These are phyloP conservation scores for Tetratostichococcus sp. DNA, from an alignment of 139 green algal species.

Conservation along the genomic window DNA sequence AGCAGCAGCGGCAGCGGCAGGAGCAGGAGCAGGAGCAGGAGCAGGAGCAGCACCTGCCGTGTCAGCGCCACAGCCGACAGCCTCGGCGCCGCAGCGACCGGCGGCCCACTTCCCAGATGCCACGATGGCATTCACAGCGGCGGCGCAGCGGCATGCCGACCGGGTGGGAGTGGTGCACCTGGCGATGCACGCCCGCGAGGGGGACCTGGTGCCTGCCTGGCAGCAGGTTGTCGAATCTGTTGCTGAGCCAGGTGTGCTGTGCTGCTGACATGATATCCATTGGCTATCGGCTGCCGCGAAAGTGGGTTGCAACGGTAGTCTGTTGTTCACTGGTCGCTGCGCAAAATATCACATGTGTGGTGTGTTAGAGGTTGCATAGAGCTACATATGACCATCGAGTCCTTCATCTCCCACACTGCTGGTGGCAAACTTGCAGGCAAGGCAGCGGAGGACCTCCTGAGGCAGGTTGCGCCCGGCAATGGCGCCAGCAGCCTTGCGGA, in stretches of 20 bases:
- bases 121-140: neutral
- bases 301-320: too few relatives aligned
- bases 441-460: conserved; percentile 15
- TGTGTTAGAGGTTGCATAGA: too few relatives aligned
- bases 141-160: neutral
- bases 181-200: conserved; percentile 1
- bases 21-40: too few relatives aligned
- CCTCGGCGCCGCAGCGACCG: neutral
- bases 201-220: conserved; percentile 33
- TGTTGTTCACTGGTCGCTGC: too few relatives aligned
- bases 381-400: too few relatives aligned
- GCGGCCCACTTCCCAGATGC: neutral
- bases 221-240: conserved; percentile 28
- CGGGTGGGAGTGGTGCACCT: conserved; percentile 37
- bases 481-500: neutral
- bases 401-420: too few relatives aligned
- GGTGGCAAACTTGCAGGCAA: too few relatives aligned
- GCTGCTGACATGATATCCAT: too few relatives aligned
- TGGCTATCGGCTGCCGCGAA: too few relatives aligned
- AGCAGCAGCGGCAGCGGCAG: neutral
- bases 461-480: neutral
- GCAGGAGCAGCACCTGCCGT: too few relatives aligned
- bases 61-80: neutral
- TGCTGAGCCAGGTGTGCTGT: conserved; percentile 31
- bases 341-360: too few relatives aligned